A percentile compares a stretch with the other conserved stretches of the same genome.
These are phyloP conservation scores for Nepenthes gracilis DNA, from an alignment of 148 eudicot species.

Conservation along the genomic window DNA sequence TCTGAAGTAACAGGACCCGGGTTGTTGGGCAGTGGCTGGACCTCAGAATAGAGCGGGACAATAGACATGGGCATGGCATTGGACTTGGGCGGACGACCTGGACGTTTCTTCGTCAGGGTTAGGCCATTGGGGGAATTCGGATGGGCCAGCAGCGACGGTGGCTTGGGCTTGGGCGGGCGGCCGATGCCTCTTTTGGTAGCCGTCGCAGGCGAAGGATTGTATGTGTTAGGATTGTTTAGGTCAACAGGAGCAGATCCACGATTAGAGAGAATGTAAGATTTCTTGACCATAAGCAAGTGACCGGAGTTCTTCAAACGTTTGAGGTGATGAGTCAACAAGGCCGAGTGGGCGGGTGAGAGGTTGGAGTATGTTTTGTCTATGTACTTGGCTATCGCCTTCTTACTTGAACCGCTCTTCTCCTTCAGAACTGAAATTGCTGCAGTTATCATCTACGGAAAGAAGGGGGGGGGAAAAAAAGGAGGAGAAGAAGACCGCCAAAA, in stretches of 20 bases:
- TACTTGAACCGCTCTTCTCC: conserved; percentile 51
- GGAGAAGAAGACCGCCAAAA: neutral
- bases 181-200: neutral
- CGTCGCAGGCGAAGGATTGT: no score
- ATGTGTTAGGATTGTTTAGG: neutral
- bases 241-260: conserved; percentile 1
- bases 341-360: conserved; percentile 58
- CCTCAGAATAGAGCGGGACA: no score
- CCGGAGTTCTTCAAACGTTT: conserved; percentile 36
- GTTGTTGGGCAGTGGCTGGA: neutral
- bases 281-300: conserved; percentile 46
- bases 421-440: conserved; percentile 41
- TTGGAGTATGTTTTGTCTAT: conserved; percentile 41
- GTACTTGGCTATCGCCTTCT: conserved; percentile 45
- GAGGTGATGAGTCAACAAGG: conserved; percentile 55
- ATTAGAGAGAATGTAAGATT: conserved; percentile 45
- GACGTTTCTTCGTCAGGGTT: conserved; percentile 9
- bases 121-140: neutral
- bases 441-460: conserved; percentile 42
- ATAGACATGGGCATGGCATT: neutral
- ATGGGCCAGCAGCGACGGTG: neutral
- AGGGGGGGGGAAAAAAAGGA: no score
- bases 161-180: neutral
- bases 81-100: conserved; percentile 18
- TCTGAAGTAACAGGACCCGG: neutral